Conservation (phyloP, 345 rosid genomes). For the Angophora floribunda region DNA sequence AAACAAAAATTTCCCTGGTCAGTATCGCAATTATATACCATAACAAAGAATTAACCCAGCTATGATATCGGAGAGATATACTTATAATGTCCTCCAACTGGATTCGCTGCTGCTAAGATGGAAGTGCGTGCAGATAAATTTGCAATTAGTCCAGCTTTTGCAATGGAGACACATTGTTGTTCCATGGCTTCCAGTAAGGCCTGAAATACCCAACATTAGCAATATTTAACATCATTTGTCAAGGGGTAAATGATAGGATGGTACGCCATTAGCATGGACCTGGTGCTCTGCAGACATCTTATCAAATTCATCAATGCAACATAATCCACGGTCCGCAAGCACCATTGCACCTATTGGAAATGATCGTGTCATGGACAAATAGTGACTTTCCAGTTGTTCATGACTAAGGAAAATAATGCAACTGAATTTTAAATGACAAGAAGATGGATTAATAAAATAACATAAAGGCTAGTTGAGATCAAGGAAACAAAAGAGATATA, state of each 20-base stretch:
- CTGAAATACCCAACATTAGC: constrained; percentile 30
- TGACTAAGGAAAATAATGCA: neutral
- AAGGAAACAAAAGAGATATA: neutral
- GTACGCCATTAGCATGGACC: constrained; percentile 25
- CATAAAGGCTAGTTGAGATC: neutral
- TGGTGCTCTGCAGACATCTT: constrained; percentile 97
- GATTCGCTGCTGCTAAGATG: constrained; percentile 96
- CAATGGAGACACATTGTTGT: constrained; percentile 96
- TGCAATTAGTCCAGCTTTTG: constrained; percentile 97
- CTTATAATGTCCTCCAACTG: constrained; percentile 98
- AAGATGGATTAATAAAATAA: neutral
- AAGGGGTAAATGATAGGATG: constrained; percentile 1
- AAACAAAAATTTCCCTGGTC: neutral
- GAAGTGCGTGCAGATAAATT: constrained; percentile 96
- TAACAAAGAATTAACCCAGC: neutral
- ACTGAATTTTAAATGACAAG: neutral
- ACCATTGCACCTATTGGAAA: constrained; percentile 88
- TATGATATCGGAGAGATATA: constrained; percentile 16
- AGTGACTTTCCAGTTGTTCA: neutral
- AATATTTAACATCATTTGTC: constrained; percentile 1
- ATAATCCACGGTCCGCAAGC: constrained; percentile 89
- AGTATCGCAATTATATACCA: neutral
- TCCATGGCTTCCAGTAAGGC: constrained; percentile 99
- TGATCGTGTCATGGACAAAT: neutral
- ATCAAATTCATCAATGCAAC: constrained; percentile 98